These are phyloP conservation scores for Chlorella sorokiniana DNA, from an alignment of 139 green algal genomes.

Conservation along the genomic window DNA sequence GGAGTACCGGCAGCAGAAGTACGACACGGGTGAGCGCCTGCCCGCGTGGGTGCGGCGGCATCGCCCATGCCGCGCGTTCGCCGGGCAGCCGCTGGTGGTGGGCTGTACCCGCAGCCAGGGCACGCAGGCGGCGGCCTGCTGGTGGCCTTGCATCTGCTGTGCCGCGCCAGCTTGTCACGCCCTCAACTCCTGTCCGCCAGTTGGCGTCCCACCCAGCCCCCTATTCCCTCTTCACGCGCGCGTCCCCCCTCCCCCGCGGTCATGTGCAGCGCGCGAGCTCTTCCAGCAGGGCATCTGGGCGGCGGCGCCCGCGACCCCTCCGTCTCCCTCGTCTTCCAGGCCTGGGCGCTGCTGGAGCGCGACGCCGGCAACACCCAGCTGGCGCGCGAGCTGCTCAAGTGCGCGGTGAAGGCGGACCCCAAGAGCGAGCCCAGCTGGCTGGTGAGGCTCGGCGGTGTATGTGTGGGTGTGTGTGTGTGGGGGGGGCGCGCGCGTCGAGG, in stretches of 20 bases:
- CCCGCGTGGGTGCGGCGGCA: background rate
- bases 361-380: constrained; percentile 67
- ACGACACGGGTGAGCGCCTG: constrained; percentile 40
- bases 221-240: background rate
- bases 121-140: too few relatives aligned
- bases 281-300: constrained; percentile 95
- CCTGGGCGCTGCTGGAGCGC: constrained; percentile 91
- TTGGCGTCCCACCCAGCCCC: too few relatives aligned
- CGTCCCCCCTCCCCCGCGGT: background rate
- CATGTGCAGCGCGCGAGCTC: constrained; percentile 76
- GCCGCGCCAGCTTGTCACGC: too few relatives aligned
- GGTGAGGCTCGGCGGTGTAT: constrained; percentile 19
- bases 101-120: background rate
- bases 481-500: background rate
- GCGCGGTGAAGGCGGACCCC: constrained; percentile 83
- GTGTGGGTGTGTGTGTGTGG: too few relatives aligned
- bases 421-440: constrained; percentile 71
- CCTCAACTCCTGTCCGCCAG: too few relatives aligned
- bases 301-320: constrained; percentile 57
- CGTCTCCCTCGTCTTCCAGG: constrained; percentile 81
- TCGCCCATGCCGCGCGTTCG: too few relatives aligned
- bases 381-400: constrained; percentile 93
- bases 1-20: constrained; percentile 76
- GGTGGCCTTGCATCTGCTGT: too few relatives aligned
- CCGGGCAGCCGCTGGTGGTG: background rate